Base-by-base conservation (phyloP, 495 filamentous ascomycete genomes). In the Penicillium antarcticum region DNA sequence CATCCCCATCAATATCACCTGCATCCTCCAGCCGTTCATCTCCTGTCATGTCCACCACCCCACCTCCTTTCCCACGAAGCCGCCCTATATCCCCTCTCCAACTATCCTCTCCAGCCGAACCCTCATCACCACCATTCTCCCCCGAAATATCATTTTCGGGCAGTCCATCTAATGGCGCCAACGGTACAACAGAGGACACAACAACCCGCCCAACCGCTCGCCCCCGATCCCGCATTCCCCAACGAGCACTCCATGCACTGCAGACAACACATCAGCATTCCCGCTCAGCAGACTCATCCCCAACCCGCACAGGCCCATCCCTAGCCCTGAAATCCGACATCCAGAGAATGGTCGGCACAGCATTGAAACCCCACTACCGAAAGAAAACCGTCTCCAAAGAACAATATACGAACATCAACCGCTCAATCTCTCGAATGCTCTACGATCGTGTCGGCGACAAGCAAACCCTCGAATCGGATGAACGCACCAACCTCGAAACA, bases 391-490 rank as follows among this genome's bases (percentile, higher is more conserved):
- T 96, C 9, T 85, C 83, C 29, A 85, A 88, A 57, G 86, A 95
- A 35, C 86, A 96, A 65, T 97, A 89, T 70, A 91, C 86, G 5
- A 81, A 85, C 39, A 91, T 96, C 70, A 96, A 96, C 64, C 83
- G 89, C 39, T 85, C 82, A 32, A 82, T 96, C 21, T 94, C 87
- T 12, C 81, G 88, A 14, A 85, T 81, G 69, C 71, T 97, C n/a
- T 97, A 97, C 63, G 87, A 95, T 34, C 81, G 83, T 33, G 82
- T 92, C 12, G 81, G 79, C 5, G 83, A 86, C 39, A 73, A 76
- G 1, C 74, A 79, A n/a, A 67, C 71, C 3, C 65, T 87, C 9
- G 77, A 82, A 29, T 73, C 80, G 9, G 77, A 80, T 11, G 76
- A 80, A 33, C 78, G 80, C 52, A 75, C 78, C 31, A 71, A 72